These are phyloP conservation scores for Salvia splendens DNA, from an alignment of 257 asterid genomes.

Conservation along the genomic window DNA sequence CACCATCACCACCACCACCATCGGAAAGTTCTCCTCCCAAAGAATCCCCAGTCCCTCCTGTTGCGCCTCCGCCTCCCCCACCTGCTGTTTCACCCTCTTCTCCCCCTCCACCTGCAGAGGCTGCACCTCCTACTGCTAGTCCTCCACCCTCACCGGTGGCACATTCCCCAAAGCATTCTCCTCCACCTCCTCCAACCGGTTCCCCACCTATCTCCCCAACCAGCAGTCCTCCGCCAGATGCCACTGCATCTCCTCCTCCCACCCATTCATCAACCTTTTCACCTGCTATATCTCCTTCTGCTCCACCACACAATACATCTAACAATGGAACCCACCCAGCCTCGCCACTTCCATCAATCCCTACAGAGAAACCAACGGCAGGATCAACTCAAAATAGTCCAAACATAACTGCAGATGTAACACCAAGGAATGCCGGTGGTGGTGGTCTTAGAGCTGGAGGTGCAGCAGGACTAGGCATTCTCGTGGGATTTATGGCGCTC, in stretches of 20 bases:
- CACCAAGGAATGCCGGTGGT: slow-evolving; percentile 46
- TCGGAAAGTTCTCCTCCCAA: slow-evolving; percentile 33
- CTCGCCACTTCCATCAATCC: slow-evolving; percentile 41
- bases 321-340: slow-evolving; percentile 34
- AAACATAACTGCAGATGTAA: slow-evolving; percentile 40
- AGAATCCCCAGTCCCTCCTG: slow-evolving; percentile 50
- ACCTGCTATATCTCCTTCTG: slow-evolving; percentile 49
- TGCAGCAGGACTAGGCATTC: slow-evolving; percentile 53
- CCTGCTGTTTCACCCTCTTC: slow-evolving; percentile 41
- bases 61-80: slow-evolving; percentile 47
- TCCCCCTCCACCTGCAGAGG: slow-evolving; percentile 43
- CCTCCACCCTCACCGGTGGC: slow-evolving; percentile 50
- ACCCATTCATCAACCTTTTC: slow-evolving; percentile 33
- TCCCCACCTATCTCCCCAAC: slow-evolving; percentile 44
- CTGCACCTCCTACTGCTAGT: slow-evolving; percentile 47
- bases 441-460: slow-evolving; percentile 45
- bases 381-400: slow-evolving; percentile 48
- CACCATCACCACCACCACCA: slow-evolving; percentile 37
- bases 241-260: slow-evolving; percentile 40
- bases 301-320: slow-evolving; percentile 43
- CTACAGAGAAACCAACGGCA: slow-evolving; percentile 70
- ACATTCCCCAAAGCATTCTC: slow-evolving; percentile 48
- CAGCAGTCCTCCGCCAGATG: slow-evolving; percentile 38
- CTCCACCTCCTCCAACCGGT: slow-evolving; percentile 52
- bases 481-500: slow-evolving; percentile 67